Conservation (phyloP, 2,329 filamentous ascomycete genomes). For the Arthrobotrys musiformis region DNA sequence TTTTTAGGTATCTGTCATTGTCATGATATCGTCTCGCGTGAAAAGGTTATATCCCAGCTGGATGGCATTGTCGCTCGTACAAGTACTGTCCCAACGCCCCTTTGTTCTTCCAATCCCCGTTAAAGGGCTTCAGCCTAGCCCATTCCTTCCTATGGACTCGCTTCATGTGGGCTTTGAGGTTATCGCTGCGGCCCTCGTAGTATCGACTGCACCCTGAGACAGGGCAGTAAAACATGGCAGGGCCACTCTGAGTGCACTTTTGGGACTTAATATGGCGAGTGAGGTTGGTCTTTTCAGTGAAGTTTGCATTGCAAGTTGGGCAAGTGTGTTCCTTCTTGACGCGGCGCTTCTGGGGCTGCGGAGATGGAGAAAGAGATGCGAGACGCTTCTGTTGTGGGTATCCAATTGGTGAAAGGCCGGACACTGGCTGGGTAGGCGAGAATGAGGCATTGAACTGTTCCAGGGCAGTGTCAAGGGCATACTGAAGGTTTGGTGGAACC, state of each 20-base stretch:
- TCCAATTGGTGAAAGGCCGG: background rate
- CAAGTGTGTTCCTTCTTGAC: slow-evolving; percentile 33
- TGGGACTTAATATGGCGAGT: slow-evolving; percentile 51
- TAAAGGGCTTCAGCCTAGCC: slow-evolving; percentile 35
- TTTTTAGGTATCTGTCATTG: slow-evolving; percentile 13
- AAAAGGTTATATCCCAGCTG: background rate
- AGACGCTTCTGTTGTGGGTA: slow-evolving; percentile 24
- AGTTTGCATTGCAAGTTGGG: slow-evolving; percentile 37
- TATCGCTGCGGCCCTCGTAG: slow-evolving; percentile 52
- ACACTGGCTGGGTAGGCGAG: slow-evolving; percentile 2
- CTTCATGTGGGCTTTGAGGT: slow-evolving; percentile 55
- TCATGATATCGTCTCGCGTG: slow-evolving; percentile 9
- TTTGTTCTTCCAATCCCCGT: slow-evolving; percentile 49
- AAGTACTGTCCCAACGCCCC: slow-evolving; percentile 7
- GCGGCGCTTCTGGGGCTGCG: slow-evolving; percentile 40
- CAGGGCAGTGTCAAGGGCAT: slow-evolving; percentile 30
- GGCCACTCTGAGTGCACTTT: slow-evolving; percentile 40
- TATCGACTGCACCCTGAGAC: slow-evolving; percentile 31
- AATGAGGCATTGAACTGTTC: slow-evolving; percentile 30
- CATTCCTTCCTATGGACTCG: slow-evolving; percentile 50
- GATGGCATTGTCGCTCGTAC: background rate
- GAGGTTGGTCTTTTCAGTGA: slow-evolving; percentile 52
- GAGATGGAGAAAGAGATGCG: slow-evolving; percentile 37
- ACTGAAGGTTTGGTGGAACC: slow-evolving; percentile 42
- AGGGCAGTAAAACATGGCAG: slow-evolving; percentile 54